Evolutionary conservation across 345 rosid genomes (phyloP), one percentile per base, ranked within the genome.

Genomic region (Alliaria petiolata): DNA sequence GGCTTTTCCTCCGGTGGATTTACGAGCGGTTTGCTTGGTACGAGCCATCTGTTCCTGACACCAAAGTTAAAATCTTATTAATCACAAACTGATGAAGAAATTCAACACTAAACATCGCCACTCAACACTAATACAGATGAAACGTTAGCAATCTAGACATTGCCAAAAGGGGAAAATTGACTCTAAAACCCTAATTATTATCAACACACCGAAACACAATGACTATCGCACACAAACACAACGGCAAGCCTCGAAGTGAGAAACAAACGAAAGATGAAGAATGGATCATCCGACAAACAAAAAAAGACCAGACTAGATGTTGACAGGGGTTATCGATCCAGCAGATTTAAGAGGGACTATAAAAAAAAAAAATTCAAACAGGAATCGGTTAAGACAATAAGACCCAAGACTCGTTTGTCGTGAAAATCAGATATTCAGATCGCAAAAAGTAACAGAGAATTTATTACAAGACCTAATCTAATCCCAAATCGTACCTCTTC

Each of bases 1-100:
- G 3, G 97, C 97, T 84, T 91, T 91, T 46, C 97, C 97, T 78
- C 97, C 97, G 0, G 97, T 91, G 0, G 97, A 91, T 76, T 91
- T 91, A 67, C 97, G 95, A 22, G 97, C 97, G 38, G 97, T 91
- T 71, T 91, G 95, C 86, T 91, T 91, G 5, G 97, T 91, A 85
- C 78, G 78, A 47, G 78, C 78, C 77, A 73, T 73, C 77, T 36
- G 10, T 45, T 45, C 25, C 25, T 3, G 17, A 8, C 13, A 45
- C 26, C 25, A 47, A 47, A 6, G 8, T 42, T 2, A 9, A n/a
- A n/a, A 3, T 3, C 13, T 46, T 17, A 1, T 8, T 0, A 20
- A 26, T 11, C 0, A 66, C 0, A 4, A 30, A 43, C 0, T 55
- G 16, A 55, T 9, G 9, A 56, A 20, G 13, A 52, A 16, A 15